phyloP scores from a whole-genome alignment of 2,329 filamentous ascomycete genomes.

The Cordyceps cateniannulata region DNA sequence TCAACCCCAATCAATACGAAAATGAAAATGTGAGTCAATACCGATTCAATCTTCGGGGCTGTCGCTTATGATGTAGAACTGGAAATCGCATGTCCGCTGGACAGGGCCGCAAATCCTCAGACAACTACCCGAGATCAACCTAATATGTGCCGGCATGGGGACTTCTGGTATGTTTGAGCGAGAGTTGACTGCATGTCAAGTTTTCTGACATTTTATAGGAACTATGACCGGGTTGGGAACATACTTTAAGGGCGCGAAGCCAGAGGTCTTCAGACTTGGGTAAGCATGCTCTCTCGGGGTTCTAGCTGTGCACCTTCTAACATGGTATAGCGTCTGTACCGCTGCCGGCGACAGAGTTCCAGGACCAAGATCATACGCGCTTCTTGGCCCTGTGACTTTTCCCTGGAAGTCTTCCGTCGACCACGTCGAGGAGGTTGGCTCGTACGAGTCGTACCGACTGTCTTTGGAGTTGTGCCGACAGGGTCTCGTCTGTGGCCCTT shows the following conservation, averaged over 20 bases:
- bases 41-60: too few relatives aligned
- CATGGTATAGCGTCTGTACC: conserved; percentile 42
- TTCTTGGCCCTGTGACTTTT: conserved; percentile 45
- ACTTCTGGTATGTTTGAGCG: conserved; percentile 37
- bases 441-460: conserved; percentile 43
- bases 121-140: conserved; percentile 49
- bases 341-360: conserved; percentile 51
- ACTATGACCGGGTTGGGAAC: conserved; percentile 43
- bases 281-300: background rate
- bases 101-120: conserved; percentile 52
- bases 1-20: conserved; percentile 52
- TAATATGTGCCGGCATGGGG: conserved; percentile 52
- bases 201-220: conserved; percentile 16
- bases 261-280: conserved; percentile 36
- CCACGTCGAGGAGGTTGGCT: conserved; percentile 49
- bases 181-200: background rate
- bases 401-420: conserved; percentile 53
- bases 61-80: conserved; percentile 32
- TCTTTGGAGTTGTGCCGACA: conserved; percentile 50
- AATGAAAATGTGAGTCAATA: conserved; percentile 33
- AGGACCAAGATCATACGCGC: conserved; percentile 47
- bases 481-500: conserved; percentile 54
- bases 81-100: conserved; percentile 50
- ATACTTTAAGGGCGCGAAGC: conserved; percentile 44
- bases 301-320: background rate